Evolutionary conservation across 176 grass and related monocot species (phyloP).

Genomic region (Aegilops sharonensis): DNA sequence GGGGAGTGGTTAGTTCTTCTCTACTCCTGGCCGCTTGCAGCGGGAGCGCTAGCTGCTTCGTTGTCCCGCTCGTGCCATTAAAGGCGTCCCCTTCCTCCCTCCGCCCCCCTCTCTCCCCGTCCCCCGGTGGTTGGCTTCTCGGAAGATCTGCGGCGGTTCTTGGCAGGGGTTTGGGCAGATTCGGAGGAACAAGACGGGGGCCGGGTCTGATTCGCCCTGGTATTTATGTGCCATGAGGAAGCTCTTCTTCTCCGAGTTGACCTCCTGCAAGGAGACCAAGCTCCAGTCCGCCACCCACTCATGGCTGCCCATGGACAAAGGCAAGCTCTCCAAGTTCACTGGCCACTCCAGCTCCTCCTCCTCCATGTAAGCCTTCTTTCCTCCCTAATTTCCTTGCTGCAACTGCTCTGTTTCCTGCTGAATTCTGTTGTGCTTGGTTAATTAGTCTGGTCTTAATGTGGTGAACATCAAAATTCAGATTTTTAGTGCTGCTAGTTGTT

Average conservation of each 20-base stretch:
- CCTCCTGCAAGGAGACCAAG: conserved; percentile 84
- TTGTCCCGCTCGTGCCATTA: conserved; percentile 44
- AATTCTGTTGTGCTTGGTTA: not conserved
- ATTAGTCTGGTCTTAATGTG: not conserved
- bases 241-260: conserved; percentile 84
- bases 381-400: conserved; percentile 29
- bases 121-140: conserved; percentile 8
- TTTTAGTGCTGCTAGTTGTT: not conserved
- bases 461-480: not conserved
- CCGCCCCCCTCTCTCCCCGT: not conserved
- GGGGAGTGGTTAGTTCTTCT: conserved; percentile 37
- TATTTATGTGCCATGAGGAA: conserved; percentile 87
- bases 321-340: conserved; percentile 76
- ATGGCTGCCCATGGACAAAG: conserved; percentile 83
- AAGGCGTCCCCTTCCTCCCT: conserved; percentile 19
- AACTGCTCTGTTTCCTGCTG: not conserved
- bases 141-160: conserved; percentile 26
- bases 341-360: conserved; percentile 54
- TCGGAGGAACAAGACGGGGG: conserved; percentile 20
- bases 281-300: conserved; percentile 77
- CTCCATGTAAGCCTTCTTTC: conserved; percentile 69
- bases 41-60: not conserved
- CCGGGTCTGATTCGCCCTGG: conserved; percentile 41
- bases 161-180: conserved; percentile 22
- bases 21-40: conserved; percentile 34